Percentiles rank a stretch among this genome's conserved stretches.
phyloP scores from a whole-genome alignment of 2,329 filamentous ascomycete genomes.

The Harringtonia lauricola region DNA sequence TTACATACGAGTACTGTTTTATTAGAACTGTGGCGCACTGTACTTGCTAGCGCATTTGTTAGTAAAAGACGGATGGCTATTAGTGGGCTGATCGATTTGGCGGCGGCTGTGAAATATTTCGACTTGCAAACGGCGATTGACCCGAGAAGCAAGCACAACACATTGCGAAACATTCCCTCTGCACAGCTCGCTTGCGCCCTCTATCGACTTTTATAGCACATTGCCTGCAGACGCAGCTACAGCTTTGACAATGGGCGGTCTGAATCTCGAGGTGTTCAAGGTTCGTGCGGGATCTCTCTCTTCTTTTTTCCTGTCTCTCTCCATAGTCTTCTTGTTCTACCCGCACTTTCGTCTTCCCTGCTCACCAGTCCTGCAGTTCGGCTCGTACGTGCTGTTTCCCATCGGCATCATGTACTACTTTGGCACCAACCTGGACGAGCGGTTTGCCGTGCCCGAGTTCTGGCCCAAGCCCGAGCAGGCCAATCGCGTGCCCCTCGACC shows the following conservation, averaged over 20 bases:
- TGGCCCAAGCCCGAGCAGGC: slow-evolving; percentile 79
- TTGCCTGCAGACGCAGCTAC: neutral
- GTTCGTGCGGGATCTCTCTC: slow-evolving; percentile 31
- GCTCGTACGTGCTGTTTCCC: slow-evolving; percentile 97
- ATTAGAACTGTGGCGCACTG: neutral
- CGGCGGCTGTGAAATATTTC: no score
- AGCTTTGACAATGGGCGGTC: slow-evolving; percentile 52
- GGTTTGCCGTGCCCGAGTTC: slow-evolving; percentile 82
- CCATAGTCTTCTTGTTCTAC: no score
- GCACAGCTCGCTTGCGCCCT: no score
- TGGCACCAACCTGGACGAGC: slow-evolving; percentile 90
- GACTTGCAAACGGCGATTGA: no score
- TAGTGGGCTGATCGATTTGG: slow-evolving; percentile 3
- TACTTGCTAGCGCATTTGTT: neutral
- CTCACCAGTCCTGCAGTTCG: slow-evolving; percentile 52
- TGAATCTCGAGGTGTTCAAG: slow-evolving; percentile 93
- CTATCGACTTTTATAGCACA: no score
- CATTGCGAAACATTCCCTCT: no score
- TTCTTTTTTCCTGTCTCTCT: neutral
- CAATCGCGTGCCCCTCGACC: slow-evolving; percentile 64
- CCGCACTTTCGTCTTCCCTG: neutral
- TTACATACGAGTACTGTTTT: neutral
- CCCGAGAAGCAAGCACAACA: no score
- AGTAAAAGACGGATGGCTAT: neutral
- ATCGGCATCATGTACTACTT: slow-evolving; percentile 99